Percentiles rank a stretch among this genome's conserved stretches.
Conservation (phyloP, 2,329 filamentous ascomycete species). For the Leptographium wingfieldii region DNA sequence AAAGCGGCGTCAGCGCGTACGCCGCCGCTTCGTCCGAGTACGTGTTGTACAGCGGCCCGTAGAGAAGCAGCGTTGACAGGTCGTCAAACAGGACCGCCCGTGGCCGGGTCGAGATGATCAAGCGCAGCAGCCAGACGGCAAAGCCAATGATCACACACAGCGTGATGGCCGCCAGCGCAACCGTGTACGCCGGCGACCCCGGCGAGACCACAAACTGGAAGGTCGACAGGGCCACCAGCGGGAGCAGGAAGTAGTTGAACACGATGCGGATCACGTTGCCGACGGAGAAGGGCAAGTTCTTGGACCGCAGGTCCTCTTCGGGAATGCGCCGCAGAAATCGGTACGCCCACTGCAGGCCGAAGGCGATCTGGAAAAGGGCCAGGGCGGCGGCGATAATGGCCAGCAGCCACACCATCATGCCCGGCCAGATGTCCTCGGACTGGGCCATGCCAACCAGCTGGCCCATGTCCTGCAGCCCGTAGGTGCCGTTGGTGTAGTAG, state of each 20-base stretch:
- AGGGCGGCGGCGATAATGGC: constrained; percentile 59
- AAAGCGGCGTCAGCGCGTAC: constrained; percentile 76
- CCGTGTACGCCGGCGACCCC: constrained; percentile 54
- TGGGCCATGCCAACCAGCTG: constrained; percentile 72
- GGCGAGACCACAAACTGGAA: constrained; percentile 77
- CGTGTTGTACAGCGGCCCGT: constrained; percentile 93
- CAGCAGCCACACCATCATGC: constrained; percentile 83
- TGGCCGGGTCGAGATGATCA: constrained; percentile 71
- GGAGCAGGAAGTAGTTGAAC: constrained; percentile 85
- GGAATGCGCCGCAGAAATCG: constrained; percentile 57
- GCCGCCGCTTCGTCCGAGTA: constrained; percentile 87
- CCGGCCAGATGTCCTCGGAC: constrained; percentile 76
- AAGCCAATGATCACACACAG: constrained; percentile 62
- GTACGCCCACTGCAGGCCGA: constrained; percentile 63
- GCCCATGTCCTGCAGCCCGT: constrained; percentile 67
- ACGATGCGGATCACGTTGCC: constrained; percentile 74
- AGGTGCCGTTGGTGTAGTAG: constrained; percentile 66
- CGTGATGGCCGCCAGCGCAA: constrained; percentile 63
- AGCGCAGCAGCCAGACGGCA: constrained; percentile 63
- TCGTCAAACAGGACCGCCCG: constrained; percentile 88
- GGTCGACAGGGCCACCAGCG: constrained; percentile 73
- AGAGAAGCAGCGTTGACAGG: constrained; percentile 74
- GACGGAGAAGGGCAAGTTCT: constrained; percentile 78
- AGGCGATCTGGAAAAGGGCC: constrained; percentile 62
- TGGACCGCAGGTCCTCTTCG: constrained; percentile 78